These are phyloP conservation scores for Extremus antarcticus DNA, from an alignment of 495 filamentous ascomycete species.

Conservation along the genomic window DNA sequence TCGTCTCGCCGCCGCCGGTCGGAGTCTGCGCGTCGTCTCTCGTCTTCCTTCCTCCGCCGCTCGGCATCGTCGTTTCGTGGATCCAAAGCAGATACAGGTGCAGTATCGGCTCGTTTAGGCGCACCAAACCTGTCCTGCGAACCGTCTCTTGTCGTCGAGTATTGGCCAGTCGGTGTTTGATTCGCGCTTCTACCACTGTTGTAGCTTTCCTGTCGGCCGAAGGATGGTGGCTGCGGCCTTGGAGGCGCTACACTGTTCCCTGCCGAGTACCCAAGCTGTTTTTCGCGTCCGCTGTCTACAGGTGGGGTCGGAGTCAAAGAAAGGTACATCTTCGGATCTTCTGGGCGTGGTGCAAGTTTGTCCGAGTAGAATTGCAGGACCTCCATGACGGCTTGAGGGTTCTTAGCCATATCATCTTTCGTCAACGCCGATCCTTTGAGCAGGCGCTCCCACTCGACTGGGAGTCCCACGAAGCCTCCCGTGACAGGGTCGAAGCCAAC, in stretches of 20 bases:
- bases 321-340: constrained; percentile 69
- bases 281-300: constrained; percentile 44
- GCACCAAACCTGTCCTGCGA: constrained; percentile 15
- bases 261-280: constrained; percentile 52
- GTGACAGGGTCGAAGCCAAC: constrained; percentile 93
- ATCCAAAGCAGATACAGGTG: constrained; percentile 10
- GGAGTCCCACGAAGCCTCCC: constrained; percentile 85
- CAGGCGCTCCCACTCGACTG: constrained; percentile 91
- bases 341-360: constrained; percentile 67
- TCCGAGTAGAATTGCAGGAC: constrained; percentile 97
- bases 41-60: constrained; percentile 36
- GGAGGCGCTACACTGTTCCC: constrained; percentile 70
- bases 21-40: constrained; percentile 37
- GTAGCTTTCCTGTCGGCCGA: constrained; percentile 23
- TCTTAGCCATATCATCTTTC: constrained; percentile 93
- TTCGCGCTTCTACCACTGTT: constrained; percentile 27
- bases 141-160: constrained; percentile 20
- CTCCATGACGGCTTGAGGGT: constrained; percentile 96
- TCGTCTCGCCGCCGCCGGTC: constrained; percentile 41
- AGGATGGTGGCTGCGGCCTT: constrained; percentile 51
- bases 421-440: constrained; percentile 92
- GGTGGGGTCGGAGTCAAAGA: constrained; percentile 59
- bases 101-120: constrained; percentile 17
- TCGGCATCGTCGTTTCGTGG: constrained; percentile 22
- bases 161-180: constrained; percentile 39